phyloP scores from a whole-genome alignment of 2,329 filamentous ascomycete species.

The Diplodia scrobiculata region DNA sequence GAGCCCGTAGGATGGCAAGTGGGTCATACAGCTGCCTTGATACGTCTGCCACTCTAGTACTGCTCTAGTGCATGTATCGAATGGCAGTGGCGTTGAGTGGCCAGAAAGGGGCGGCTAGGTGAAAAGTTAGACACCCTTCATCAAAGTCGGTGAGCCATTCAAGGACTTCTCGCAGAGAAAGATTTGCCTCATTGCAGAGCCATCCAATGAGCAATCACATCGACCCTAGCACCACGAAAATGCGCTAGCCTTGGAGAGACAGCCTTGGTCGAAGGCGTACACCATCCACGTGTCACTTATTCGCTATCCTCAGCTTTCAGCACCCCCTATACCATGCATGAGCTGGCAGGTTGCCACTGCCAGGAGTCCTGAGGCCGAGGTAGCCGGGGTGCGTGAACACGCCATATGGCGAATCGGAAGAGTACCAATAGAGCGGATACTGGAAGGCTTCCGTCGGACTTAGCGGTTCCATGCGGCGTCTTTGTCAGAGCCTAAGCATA shows the following conservation, averaged over 20 bases:
- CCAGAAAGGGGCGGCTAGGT: neutral
- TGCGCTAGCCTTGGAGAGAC: slow-evolving; percentile 13
- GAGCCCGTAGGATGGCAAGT: neutral
- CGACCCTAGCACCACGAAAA: slow-evolving; percentile 1
- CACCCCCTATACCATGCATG: slow-evolving; percentile 12
- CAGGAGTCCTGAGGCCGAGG: neutral
- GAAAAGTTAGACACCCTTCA: neutral
- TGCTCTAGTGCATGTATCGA: neutral
- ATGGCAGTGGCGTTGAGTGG: neutral
- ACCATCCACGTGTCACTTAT: slow-evolving; percentile 5
- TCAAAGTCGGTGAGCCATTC: slow-evolving; percentile 17
- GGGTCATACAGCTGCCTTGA: neutral
- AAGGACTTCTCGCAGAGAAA: neutral
- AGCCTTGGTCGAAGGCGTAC: slow-evolving; percentile 6
- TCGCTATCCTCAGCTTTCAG: slow-evolving; percentile 9
- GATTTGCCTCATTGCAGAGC: neutral
- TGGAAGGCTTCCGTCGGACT: neutral
- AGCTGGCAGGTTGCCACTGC: neutral
- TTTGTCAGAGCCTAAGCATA: neutral
- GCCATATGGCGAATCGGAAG: neutral
- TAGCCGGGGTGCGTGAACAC: neutral
- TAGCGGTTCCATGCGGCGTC: neutral
- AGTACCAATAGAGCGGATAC: neutral
- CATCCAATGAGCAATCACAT: slow-evolving; percentile 18
- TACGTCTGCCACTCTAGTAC: neutral